These are phyloP conservation scores for Lentinula novae-zelandiae DNA, from an alignment of 1,284 basidiomycete genomes.

Conservation along the genomic window DNA sequence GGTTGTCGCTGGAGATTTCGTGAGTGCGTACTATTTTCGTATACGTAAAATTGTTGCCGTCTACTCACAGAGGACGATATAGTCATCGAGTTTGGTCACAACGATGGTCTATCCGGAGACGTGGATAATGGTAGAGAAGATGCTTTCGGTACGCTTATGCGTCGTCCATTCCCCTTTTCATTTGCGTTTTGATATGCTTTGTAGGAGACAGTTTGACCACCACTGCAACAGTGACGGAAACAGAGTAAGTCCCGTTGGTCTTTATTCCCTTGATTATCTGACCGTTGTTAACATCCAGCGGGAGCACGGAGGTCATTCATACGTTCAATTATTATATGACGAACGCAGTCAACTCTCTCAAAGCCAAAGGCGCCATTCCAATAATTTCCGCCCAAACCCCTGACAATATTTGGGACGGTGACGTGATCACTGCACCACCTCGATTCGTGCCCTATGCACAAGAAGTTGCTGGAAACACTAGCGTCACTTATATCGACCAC, in stretches of 20 bases:
- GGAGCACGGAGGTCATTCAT: constrained; percentile 31
- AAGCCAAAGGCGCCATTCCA: constrained; percentile 43
- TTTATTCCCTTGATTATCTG: background rate
- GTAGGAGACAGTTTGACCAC: constrained; percentile 29
- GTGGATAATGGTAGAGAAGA: constrained; percentile 36
- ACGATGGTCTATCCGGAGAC: constrained; percentile 20
- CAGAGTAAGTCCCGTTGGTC: constrained; percentile 24
- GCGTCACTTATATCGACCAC: constrained; percentile 43
- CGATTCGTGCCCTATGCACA: constrained; percentile 46
- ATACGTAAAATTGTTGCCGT: background rate
- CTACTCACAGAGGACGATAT: background rate
- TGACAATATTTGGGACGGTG: constrained; percentile 39
- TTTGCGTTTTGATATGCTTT: background rate
- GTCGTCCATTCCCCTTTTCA: background rate
- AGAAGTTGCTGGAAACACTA: constrained; percentile 33
- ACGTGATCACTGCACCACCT: constrained; percentile 29
- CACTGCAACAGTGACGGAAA: constrained; percentile 29
- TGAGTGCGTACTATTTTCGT: constrained; percentile 15
- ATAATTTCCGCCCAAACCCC: constrained; percentile 50
- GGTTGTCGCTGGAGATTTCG: constrained; percentile 36
- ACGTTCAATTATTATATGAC: constrained; percentile 38
- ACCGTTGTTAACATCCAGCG: constrained; percentile 21
- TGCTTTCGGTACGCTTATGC: constrained; percentile 24
- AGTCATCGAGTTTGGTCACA: constrained; percentile 30
- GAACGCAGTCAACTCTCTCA: constrained; percentile 37